These are phyloP conservation scores for Ogataea corticis DNA, from an alignment of 805 yeast genomes.

Conservation along the genomic window DNA sequence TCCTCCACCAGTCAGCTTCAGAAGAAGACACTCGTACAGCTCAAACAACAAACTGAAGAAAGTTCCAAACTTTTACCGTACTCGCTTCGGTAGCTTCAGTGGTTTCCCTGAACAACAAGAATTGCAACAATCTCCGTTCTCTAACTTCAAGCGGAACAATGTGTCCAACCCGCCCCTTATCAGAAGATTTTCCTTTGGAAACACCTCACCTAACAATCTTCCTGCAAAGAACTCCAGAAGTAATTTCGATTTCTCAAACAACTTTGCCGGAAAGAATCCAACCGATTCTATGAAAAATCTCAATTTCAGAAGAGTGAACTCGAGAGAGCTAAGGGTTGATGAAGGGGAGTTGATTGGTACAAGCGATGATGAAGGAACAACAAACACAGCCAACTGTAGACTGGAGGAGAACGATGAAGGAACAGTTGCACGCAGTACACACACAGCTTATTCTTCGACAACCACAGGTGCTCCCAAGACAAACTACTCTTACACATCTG, in stretches of 20 bases:
- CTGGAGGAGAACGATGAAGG: conserved; percentile 25
- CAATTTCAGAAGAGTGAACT: conserved; percentile 7
- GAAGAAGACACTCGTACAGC: conserved; percentile 38
- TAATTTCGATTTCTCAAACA: conserved; percentile 17
- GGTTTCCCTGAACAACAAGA: conserved; percentile 19
- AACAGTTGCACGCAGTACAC: conserved; percentile 24
- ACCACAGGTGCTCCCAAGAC: conserved; percentile 31
- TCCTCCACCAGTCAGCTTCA: conserved; percentile 78
- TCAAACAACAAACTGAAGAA: conserved; percentile 15
- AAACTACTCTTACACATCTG: conserved; percentile 30
- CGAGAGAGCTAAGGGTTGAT: conserved; percentile 12
- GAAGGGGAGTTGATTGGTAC: conserved; percentile 12
- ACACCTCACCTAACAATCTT: conserved; percentile 16
- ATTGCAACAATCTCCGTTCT: conserved; percentile 12
- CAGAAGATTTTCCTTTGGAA: conserved; percentile 21
- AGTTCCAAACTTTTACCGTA: conserved; percentile 18
- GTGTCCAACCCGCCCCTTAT: conserved; percentile 16
- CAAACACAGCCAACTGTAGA: conserved; percentile 7
- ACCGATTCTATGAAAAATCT: conserved; percentile 6
- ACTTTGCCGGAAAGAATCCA: conserved; percentile 7
- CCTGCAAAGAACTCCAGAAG: conserved; percentile 17
- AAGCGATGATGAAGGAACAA: conserved; percentile 19
- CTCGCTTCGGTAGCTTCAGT: conserved; percentile 19
- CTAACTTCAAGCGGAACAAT: conserved; percentile 8
- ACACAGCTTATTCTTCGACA: conserved; percentile 28